Evolutionary conservation across 176 grass and related monocot genomes (phyloP), one percentile per base, ranked within the genome.

Genomic region (Rhynchospora breviuscula): DNA sequence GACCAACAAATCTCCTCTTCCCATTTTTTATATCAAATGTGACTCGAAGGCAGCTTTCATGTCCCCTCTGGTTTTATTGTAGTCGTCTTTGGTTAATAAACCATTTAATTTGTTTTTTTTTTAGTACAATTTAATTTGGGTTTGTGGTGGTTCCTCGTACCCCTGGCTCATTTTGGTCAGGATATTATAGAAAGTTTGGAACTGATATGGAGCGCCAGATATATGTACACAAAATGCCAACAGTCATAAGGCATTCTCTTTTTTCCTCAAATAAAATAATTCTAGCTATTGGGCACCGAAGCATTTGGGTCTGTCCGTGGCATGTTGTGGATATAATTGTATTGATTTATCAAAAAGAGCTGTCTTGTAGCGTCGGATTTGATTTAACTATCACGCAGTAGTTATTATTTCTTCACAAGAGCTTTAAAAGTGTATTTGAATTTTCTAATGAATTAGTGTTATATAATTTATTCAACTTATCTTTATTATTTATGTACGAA

Each of bases 141-240:
- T 75, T 75, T 52, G 70, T 53, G 21, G 71, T 49, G 3, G 10
- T 75, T 78, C 73, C 48, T 78, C 51, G 73, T 78, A 56, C 73
- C 23, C 25, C 31, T 33, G 73, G 48, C 0, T 4, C 54, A n/a
- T 54, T 33, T 77, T 73, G 13, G 23, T 12, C 6, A 56, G 48
- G 10, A 77, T 15, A 52, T 53, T 23, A 76, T 13, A 2, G 14
- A 76, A 23, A 77, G 5, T 18, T 7, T 1, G 45, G 21, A 74
- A 74, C 52, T 75, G 47, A 75, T 54, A 75, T 5, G 53, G 47
- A 26, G 47, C 51, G 12, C 47, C 71, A 53, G 11, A 3, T 52
- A 26, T 51, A 52, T 25, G 46, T 23, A 75, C 21, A 7, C 71
- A 75, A 75, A 75, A 23, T 2, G 18, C 8, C 22, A 48, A 51